Evolutionary conservation across 2,329 filamentous ascomycete genomes (phyloP).

Genomic region (Dryadomyces quercus-mongolicae): DNA sequence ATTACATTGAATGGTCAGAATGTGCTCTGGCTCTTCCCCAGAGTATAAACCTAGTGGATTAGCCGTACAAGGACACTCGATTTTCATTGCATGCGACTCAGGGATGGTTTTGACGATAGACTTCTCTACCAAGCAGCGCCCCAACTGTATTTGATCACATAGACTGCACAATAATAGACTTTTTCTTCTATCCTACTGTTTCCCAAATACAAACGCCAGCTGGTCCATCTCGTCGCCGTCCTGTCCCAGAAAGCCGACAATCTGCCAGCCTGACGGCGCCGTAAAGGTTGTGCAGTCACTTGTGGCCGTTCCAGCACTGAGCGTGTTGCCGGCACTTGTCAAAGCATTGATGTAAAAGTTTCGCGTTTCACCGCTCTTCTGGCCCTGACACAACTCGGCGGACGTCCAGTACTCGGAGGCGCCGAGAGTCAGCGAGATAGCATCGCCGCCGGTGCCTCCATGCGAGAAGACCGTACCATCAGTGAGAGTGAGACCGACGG

Average conservation of each 20-base stretch:
- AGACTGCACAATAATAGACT: too few species aligned
- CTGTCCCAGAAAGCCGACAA: conserved; percentile 41
- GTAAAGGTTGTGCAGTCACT: conserved; percentile 31
- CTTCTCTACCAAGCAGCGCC: too few species aligned
- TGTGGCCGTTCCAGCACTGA: conserved; percentile 32
- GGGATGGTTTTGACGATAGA: too few species aligned
- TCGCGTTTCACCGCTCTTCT: conserved; percentile 31
- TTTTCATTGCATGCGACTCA: too few species aligned
- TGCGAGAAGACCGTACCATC: conserved; percentile 37
- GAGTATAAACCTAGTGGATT: too few species aligned
- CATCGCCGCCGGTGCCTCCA: conserved; percentile 39
- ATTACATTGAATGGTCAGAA: too few species aligned
- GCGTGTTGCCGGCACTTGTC: conserved; percentile 33
- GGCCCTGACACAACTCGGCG: conserved; percentile 37
- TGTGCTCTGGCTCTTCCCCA: too few species aligned
- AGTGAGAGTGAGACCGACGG: conserved; percentile 32
- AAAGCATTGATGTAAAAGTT: conserved; percentile 44
- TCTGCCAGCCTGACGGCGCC: conserved; percentile 36
- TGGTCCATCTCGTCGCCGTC: conserved; percentile 43
- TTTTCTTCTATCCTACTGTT: conserved; percentile 18
- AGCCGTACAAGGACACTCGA: too few species aligned
- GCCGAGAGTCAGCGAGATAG: conserved; percentile 28
- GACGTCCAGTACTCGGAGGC: conserved; percentile 34
- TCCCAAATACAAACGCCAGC: conserved; percentile 35
- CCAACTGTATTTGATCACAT: too few species aligned